phyloP scores from a whole-genome alignment of 106 monocot genomes.

The Agapanthus africanus region DNA sequence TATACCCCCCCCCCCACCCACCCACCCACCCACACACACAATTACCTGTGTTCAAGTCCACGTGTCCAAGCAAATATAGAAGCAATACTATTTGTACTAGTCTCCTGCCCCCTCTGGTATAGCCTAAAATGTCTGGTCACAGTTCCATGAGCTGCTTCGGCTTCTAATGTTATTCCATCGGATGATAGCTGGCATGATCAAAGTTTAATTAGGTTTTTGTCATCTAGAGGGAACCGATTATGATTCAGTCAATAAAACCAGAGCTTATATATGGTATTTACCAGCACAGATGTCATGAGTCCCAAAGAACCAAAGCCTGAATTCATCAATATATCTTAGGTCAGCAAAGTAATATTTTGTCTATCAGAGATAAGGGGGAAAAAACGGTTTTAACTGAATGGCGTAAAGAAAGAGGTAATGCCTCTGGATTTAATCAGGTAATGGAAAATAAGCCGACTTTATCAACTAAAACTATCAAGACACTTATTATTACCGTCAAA shows the following conservation, averaged over 20 bases:
- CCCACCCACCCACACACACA: no score
- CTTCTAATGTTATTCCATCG: constrained; percentile 77
- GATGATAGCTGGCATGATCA: constrained; percentile 47
- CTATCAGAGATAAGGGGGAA: no score
- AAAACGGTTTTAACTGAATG: neutral
- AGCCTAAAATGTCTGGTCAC: constrained; percentile 73
- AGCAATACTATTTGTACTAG: constrained; percentile 82
- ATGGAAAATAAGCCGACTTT: no score
- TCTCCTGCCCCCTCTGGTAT: constrained; percentile 75
- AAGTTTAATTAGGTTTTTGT: neutral
- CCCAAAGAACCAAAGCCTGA: constrained; percentile 84
- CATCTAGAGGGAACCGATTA: neutral
- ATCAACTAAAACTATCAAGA: no score
- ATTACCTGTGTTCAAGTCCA: constrained; percentile 68
- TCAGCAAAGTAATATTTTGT: neutral
- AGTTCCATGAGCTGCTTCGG: constrained; percentile 87
- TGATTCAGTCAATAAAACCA: neutral
- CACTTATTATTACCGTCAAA: no score
- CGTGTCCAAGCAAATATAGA: constrained; percentile 91
- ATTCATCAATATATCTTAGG: constrained; percentile 15
- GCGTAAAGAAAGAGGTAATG: neutral
- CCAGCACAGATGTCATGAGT: constrained; percentile 78
- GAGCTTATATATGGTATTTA: constrained; percentile 15
- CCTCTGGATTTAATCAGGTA: constrained; percentile 1
- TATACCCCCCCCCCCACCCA: no score